Evolutionary conservation across 768 basidiomycete genomes (phyloP).

Genomic region (Psilocybe tampanensis): DNA sequence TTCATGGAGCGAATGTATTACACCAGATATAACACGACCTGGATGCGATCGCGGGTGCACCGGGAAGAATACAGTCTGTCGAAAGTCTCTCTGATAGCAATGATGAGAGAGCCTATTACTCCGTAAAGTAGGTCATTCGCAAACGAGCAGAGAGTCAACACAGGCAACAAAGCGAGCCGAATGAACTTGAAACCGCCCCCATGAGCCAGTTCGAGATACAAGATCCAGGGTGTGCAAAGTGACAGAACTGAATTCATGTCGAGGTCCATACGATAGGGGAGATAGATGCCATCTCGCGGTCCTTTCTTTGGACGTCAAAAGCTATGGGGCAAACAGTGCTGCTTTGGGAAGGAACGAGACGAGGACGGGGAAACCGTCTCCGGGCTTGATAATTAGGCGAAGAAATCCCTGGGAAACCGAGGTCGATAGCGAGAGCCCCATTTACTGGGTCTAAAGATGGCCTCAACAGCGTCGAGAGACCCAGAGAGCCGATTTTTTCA

Average conservation of each 20-base stretch:
- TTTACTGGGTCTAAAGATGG: background rate
- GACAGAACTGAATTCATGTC: background rate
- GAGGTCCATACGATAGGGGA: background rate
- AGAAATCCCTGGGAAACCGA: background rate
- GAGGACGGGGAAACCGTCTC: background rate
- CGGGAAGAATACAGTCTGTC: constrained; percentile 5
- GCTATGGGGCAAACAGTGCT: constrained; percentile 5
- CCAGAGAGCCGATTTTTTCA: background rate
- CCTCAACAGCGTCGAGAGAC: background rate
- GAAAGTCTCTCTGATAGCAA: background rate
- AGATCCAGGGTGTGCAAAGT: background rate
- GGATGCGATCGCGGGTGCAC: background rate
- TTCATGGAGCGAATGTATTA: background rate
- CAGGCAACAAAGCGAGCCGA: background rate
- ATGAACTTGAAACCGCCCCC: background rate
- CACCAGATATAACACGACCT: background rate
- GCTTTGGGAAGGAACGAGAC: constrained; percentile 4
- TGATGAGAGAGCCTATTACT: background rate
- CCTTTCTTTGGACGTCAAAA: constrained; percentile 9
- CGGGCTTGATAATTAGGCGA: background rate
- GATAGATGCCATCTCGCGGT: constrained; percentile 3
- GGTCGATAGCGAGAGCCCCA: too few relatives aligned
- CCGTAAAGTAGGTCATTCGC: constrained; percentile 1
- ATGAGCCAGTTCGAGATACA: constrained; percentile 10
- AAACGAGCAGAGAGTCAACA: background rate